phyloP scores from a whole-genome alignment of 768 basidiomycete genomes.

The Crepidotus variabilis region DNA sequence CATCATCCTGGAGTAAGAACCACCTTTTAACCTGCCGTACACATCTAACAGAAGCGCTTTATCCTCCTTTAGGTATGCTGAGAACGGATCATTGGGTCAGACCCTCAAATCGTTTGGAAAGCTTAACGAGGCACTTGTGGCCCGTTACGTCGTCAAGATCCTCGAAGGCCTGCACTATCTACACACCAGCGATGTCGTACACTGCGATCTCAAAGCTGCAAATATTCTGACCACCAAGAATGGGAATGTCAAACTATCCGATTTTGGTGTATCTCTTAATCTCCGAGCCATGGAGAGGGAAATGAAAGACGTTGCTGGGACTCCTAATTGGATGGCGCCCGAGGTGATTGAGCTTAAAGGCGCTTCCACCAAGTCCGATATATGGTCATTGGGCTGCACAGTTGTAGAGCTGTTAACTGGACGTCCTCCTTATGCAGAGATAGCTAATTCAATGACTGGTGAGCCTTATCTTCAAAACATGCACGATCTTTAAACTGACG shows the following conservation, averaged over 20 bases:
- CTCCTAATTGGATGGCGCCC: constrained; percentile 99
- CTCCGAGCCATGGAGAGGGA: constrained; percentile 86
- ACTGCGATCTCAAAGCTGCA: constrained; percentile 97
- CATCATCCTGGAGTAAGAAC: constrained; percentile 89
- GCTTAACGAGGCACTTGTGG: constrained; percentile 88
- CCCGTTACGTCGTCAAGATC: constrained; percentile 94
- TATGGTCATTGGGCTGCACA: constrained; percentile 95
- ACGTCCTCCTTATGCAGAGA: constrained; percentile 86
- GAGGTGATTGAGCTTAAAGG: constrained; percentile 96
- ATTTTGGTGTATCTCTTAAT: constrained; percentile 97
- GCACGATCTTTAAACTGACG: constrained; percentile 6
- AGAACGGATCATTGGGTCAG: constrained; percentile 93
- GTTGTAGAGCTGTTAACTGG: constrained; percentile 93
- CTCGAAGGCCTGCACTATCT: constrained; percentile 94
- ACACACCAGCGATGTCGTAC: constrained; percentile 85
- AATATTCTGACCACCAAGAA: constrained; percentile 99
- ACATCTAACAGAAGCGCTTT: constrained; percentile 10
- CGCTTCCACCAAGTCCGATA: constrained; percentile 89
- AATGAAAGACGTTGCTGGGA: constrained; percentile 85
- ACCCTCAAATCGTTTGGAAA: constrained; percentile 92
- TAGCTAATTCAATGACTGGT: constrained; percentile 90
- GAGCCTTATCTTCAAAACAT: constrained; percentile 16
- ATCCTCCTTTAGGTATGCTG: constrained; percentile 69
- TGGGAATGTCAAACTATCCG: constrained; percentile 94
- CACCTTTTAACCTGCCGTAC: constrained; percentile 8